A percentile compares a stretch with the other conserved stretches of the same genome.
These are phyloP conservation scores for Oldenlandia corymbosa DNA, from an alignment of 257 asterid genomes.

Conservation along the genomic window DNA sequence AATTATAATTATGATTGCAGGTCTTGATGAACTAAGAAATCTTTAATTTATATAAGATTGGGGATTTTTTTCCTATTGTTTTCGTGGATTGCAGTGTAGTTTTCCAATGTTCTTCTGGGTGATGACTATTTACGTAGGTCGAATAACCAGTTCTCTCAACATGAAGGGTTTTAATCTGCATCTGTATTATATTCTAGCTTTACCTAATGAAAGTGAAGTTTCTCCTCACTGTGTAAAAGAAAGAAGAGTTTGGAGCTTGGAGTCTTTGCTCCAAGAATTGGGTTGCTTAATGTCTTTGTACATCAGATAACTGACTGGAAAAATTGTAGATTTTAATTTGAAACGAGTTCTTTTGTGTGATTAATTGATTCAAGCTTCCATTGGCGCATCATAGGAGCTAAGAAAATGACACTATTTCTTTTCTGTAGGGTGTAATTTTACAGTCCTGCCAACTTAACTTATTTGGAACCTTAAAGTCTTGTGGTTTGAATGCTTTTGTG, in stretches of 20 bases:
- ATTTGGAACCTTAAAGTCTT: neutral
- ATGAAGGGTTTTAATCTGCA: too few relatives aligned
- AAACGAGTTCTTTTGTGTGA: neutral
- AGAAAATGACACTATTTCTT: neutral
- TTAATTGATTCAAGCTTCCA: neutral
- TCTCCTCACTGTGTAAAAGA: too few relatives aligned
- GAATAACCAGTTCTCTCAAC: too few relatives aligned
- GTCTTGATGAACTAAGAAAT: constrained; percentile 2
- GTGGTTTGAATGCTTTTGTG: neutral
- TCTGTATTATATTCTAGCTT: neutral
- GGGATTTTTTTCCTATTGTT: too few relatives aligned
- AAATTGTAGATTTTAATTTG: too few relatives aligned
- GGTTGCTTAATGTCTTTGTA: too few relatives aligned
- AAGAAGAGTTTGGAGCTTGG: too few relatives aligned
- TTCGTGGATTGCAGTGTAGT: too few relatives aligned
- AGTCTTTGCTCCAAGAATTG: neutral
- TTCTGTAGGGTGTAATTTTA: neutral
- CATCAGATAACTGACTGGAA: too few relatives aligned
- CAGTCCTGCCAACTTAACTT: neutral
- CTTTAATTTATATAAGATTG: neutral
- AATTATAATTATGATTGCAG: neutral
- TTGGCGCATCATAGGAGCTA: neutral
- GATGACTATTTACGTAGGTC: too few relatives aligned
- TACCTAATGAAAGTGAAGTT: neutral
- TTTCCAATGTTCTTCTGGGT: too few relatives aligned